Evolutionary conservation across 345 rosid species (phyloP).

Genomic region (Eucalyptus decipiens): DNA sequence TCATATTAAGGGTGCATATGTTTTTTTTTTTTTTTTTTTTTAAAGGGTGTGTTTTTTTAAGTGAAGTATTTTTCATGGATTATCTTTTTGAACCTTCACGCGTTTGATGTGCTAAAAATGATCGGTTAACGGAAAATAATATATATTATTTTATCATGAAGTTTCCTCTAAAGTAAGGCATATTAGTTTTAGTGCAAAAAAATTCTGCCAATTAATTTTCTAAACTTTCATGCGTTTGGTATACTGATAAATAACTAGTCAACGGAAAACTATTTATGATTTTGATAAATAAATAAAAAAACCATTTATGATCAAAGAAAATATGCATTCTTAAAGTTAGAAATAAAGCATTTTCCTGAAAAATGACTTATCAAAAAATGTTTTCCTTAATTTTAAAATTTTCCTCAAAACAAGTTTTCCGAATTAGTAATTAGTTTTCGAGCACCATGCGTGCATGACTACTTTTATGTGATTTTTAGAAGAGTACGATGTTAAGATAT

Average conservation of each 20-base stretch:
- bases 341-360: not conserved
- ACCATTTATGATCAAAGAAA: not conserved
- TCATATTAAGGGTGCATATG: not conserved
- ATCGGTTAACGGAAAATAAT: rapidly evolving
- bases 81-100: not conserved
- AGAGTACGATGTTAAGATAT: not conserved
- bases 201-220: not conserved
- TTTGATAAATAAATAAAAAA: too few relatives aligned
- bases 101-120: not conserved
- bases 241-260: not conserved
- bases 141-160: not conserved
- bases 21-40: too few relatives aligned
- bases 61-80: not conserved
- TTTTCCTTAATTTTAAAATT: not conserved
- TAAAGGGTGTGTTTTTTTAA: not conserved
- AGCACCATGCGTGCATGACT: not conserved
- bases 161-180: not conserved
- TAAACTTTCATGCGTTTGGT: not conserved
- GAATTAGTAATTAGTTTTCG: not conserved
- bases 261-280: not conserved
- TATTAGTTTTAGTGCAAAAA: not conserved
- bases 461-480: not conserved
- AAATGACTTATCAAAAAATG: not conserved
- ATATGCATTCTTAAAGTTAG: not conserved
- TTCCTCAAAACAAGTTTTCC: not conserved